phyloP scores from a whole-genome alignment of 148 eudicot genomes.

The Agrostemma githago region DNA sequence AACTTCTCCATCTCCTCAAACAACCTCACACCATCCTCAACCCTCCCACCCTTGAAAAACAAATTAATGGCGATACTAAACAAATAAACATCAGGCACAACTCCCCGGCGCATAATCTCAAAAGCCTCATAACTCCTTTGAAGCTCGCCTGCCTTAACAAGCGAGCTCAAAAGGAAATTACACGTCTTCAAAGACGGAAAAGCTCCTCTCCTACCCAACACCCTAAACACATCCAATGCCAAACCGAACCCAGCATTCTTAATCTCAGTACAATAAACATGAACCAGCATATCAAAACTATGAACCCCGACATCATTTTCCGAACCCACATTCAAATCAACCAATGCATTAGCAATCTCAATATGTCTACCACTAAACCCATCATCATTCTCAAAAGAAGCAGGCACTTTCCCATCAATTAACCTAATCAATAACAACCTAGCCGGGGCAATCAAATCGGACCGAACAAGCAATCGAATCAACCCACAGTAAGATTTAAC shows the following conservation, averaged over 20 bases:
- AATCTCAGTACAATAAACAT: constrained; percentile 58
- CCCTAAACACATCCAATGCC: constrained; percentile 51
- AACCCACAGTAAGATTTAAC: constrained; percentile 67
- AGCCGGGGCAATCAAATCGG: constrained; percentile 48
- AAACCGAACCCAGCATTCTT: constrained; percentile 41
- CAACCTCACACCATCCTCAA: constrained; percentile 56
- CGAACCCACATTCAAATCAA: constrained; percentile 35
- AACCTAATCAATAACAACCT: constrained; percentile 61
- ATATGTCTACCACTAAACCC: constrained; percentile 36
- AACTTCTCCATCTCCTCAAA: constrained; percentile 59
- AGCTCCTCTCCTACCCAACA: constrained; percentile 37
- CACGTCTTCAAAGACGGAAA: constrained; percentile 72
- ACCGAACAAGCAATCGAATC: constrained; percentile 59
- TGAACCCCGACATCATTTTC: constrained; percentile 30
- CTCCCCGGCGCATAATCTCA: constrained; percentile 38
- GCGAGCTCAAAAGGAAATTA: constrained; percentile 54
- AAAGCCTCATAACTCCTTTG: constrained; percentile 59
- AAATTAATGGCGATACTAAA: constrained; percentile 59
- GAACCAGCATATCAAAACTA: constrained; percentile 63
- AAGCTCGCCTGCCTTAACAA: constrained; percentile 58
- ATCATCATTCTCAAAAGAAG: constrained; percentile 24
- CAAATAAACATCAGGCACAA: constrained; percentile 55
- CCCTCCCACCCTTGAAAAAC: constrained; percentile 57
- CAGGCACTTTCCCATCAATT: constrained; percentile 56
- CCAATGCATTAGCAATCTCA: constrained; percentile 56